Conservation (phyloP, 768 basidiomycete genomes). For the Pleurotus sapidus region DNA sequence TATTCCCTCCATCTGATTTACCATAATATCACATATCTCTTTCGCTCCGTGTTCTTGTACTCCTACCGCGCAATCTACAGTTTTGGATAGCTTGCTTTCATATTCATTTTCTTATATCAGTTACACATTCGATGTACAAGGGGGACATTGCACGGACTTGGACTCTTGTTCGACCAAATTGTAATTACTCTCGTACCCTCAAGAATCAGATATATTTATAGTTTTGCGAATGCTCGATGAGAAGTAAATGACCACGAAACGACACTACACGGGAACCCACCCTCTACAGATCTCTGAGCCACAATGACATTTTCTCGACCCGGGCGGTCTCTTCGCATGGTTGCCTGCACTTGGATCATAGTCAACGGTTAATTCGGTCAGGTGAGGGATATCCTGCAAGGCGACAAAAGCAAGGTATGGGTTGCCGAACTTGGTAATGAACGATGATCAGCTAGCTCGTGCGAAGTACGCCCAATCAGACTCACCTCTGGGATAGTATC, state of each 20-base stretch:
- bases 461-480: neutral
- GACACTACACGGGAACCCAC: constrained; percentile 22
- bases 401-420: constrained; percentile 65
- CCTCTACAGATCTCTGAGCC: constrained; percentile 31
- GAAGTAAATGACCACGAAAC: too few relatives aligned
- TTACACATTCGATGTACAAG: constrained; percentile 2
- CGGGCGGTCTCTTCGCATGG: constrained; percentile 18
- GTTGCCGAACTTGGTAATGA: constrained; percentile 43
- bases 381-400: constrained; percentile 39
- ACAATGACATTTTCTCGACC: constrained; percentile 34
- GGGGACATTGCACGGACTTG: constrained; percentile 7
- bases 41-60: constrained; percentile 8
- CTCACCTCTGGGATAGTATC: constrained; percentile 57
- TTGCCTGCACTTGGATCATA: constrained; percentile 48
- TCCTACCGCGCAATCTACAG: neutral
- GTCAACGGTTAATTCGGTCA: constrained; percentile 61
- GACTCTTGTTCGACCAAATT: constrained; percentile 2
- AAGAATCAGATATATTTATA: neutral
- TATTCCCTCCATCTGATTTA: constrained; percentile 13
- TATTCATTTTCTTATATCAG: neutral
- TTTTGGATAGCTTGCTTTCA: constrained; percentile 1
- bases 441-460: neutral
- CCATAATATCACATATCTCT: constrained; percentile 10
- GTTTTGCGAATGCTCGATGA: neutral
- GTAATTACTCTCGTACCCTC: neutral